These are phyloP conservation scores for Epichloe typhina DNA, from an alignment of 2,329 filamentous ascomycete species.

Conservation along the genomic window DNA sequence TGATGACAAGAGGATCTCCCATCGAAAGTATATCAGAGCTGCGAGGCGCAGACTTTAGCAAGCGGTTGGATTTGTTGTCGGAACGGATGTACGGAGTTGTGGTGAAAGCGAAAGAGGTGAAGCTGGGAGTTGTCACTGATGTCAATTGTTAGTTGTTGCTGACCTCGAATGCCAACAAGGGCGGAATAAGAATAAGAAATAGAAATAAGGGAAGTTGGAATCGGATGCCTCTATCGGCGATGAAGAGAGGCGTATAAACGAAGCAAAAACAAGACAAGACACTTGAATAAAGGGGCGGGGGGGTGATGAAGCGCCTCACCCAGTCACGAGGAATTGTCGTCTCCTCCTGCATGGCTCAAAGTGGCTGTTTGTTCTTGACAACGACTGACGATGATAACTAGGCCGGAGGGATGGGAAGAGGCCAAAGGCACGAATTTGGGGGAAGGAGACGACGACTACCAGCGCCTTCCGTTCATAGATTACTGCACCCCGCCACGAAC, in stretches of 20 bases:
- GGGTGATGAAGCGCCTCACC: neutral
- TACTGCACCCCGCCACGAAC: neutral
- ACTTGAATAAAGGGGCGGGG: neutral
- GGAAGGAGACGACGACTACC: neutral
- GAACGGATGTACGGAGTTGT: neutral
- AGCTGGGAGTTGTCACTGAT: neutral
- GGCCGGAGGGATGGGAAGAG: neutral
- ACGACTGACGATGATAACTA: neutral
- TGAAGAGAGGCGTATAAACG: neutral
- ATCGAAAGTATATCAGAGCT: conserved; percentile 24
- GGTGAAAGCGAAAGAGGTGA: neutral
- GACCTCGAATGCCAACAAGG: neutral
- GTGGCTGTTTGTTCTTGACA: neutral
- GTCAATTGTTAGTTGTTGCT: neutral
- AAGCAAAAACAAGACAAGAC: conserved; percentile 1
- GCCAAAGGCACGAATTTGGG: neutral
- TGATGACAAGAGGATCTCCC: conserved; percentile 24
- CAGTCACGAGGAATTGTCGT: conserved; percentile 1
- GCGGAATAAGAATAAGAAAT: neutral
- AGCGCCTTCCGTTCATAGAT: conserved; percentile 2
- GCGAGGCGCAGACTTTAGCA: conserved; percentile 4
- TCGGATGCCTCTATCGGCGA: neutral
- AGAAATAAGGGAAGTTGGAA: neutral
- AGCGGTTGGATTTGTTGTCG: conserved; percentile 4
- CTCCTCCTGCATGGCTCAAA: neutral